Evolutionary conservation across 2,329 filamentous ascomycete genomes (phyloP), one percentile per base, ranked within the genome.

Genomic region (Claviceps fusiformis): DNA sequence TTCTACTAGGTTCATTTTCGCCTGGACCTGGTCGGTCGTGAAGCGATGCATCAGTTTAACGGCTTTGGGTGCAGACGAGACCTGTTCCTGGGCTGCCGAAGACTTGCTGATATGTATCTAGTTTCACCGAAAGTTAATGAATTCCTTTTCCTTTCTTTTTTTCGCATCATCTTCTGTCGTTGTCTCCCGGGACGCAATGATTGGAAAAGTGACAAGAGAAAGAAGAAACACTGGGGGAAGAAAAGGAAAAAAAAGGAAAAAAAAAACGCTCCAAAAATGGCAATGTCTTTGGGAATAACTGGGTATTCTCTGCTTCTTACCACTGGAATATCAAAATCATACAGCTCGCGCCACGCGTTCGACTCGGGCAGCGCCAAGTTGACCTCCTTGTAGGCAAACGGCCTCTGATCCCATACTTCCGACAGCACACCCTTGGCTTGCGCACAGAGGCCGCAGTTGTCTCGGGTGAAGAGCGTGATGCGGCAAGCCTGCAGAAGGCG

Each of bases 281-380:
- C 47, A 17, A 35, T 19, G 11, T n/a, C 8, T 8, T 11, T 35
- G 17, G 17, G n/a, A 2, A 35, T 2, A 19, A 11, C n/a, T 10
- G 35, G 31, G 5, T 19, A 3, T n/a, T 39, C 31, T 19, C 11
- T n/a, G 35, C 37, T 41, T 5, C 39, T 63, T 73, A 91, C 87
- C 64, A 91, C 87, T 0, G 87, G 87, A 8, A 88, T 87, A 61
- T 92, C 87, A 66, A 90, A 88, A 56, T 90, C 87, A 65, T 92
- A 92, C 1, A 89, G 64, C 51, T 83, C 76, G 63, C 80, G 82
- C 87, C 87, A 92, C 29, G 73, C 71, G 58, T 81, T 78, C 17
- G 77, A 76, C 31, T 81, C 78, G 0, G 78, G 74, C 51, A 78
- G 76, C 70, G 87, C 81, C 44, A 90, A 81, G 64, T 90, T 82